phyloP scores from a whole-genome alignment of 805 yeast species.

The Komagataella kurtzmanii region DNA sequence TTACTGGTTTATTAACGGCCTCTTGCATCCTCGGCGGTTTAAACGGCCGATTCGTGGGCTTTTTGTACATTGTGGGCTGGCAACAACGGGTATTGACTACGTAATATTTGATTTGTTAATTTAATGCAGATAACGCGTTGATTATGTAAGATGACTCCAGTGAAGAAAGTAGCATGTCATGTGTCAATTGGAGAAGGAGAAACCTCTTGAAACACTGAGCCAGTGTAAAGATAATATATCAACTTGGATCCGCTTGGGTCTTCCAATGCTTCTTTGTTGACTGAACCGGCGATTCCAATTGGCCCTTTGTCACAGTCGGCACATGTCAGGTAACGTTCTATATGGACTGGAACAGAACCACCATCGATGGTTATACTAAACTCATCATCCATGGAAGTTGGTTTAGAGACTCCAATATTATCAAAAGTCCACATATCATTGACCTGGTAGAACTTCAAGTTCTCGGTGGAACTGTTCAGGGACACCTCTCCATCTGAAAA shows the following conservation, averaged over 20 bases:
- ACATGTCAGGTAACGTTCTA: constrained; percentile 48
- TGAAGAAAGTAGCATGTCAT: background rate
- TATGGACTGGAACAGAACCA: constrained; percentile 9
- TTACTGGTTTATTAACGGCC: background rate
- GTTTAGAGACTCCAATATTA: constrained; percentile 60
- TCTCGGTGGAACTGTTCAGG: background rate
- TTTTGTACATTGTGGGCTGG: background rate
- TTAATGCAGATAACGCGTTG: background rate
- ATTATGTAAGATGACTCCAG: background rate
- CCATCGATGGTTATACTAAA: constrained; percentile 1
- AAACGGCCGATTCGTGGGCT: constrained; percentile 29
- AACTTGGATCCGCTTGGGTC: constrained; percentile 1
- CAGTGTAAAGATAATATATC: background rate
- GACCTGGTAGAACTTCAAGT: constrained; percentile 24
- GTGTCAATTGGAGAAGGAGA: background rate
- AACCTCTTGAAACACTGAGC: background rate
- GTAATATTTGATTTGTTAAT: background rate
- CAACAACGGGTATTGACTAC: background rate
- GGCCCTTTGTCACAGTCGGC: constrained; percentile 76
- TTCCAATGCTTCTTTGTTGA: constrained; percentile 9
- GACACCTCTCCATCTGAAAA: background rate
- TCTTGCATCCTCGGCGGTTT: constrained; percentile 29
- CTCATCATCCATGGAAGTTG: constrained; percentile 5
- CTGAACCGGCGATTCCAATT: constrained; percentile 48
- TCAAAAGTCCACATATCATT: constrained; percentile 69